phyloP scores from a whole-genome alignment of 2,329 filamentous ascomycete genomes.

The Colletotrichum eleusines region DNA sequence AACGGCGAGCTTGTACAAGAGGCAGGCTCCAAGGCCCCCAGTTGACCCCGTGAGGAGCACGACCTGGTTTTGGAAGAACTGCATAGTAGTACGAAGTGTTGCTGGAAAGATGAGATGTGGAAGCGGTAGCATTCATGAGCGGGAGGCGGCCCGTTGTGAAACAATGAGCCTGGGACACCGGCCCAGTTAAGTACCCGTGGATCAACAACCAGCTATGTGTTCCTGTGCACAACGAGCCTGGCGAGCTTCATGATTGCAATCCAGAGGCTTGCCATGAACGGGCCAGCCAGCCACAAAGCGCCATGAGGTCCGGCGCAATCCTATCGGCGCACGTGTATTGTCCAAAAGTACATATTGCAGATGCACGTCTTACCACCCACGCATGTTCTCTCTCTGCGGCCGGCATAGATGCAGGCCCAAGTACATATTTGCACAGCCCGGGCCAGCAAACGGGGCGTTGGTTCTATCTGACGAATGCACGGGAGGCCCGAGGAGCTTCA shows the following conservation, averaged over 20 bases:
- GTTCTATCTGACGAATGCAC: no score
- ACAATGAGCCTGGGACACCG: not conserved
- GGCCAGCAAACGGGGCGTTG: no score
- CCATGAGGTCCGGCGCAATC: no score
- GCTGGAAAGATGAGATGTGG: no score
- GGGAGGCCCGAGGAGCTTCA: no score
- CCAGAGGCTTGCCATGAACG: not conserved
- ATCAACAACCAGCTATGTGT: not conserved
- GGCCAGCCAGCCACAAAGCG: not conserved
- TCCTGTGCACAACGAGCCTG: not conserved
- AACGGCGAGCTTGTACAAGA: constrained; percentile 3
- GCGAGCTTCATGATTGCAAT: not conserved
- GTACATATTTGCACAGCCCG: no score
- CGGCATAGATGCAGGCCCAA: not conserved
- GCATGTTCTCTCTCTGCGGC: not conserved
- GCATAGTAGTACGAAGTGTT: not conserved
- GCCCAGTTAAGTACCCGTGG: not conserved
- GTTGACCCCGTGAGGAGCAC: not conserved
- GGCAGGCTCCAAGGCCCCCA: not conserved
- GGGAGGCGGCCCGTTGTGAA: not conserved
- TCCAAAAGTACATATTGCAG: no score
- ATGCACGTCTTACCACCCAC: not conserved
- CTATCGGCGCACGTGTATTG: not conserved
- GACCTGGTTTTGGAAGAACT: not conserved
- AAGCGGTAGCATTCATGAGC: no score